Base-by-base conservation (phyloP, 1,284 basidiomycete genomes). In the Heterobasidion irregulare region DNA sequence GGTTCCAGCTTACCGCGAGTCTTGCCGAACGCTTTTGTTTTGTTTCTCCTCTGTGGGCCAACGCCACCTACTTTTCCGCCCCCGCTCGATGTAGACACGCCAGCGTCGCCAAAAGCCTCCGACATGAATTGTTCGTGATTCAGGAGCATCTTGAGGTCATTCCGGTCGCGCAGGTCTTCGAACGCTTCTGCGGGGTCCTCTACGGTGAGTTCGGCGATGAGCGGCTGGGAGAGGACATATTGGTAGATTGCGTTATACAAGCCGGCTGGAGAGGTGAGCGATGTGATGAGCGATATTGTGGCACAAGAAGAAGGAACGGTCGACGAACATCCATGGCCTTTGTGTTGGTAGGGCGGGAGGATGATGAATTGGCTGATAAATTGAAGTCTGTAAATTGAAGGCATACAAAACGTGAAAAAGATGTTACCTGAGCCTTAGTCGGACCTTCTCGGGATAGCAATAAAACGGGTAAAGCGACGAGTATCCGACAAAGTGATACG, bases 141-240 rank as follows among this genome's bases (percentile, higher is more conserved):
- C 18, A 92, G 74, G n/a, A 98, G 76, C 77, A 90, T 88, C 58
- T 81, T 76, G 32, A 99, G 78, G 68, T 99, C 97, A 64, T 91
- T 91, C 51, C 90, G 85, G 71, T 99, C 97, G 38, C 96, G 81
- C 54, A 99, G 77, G 65, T 97, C 93, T 67, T 97, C 94, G 65
- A 97, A 96, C 8, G 91, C 89, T 70, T 99, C 96, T 0, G 93
- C 93, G 0, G 96, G 96, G 68, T 99, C 96, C 73, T 99, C 96
- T 18, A 99, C 90, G 0, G 94, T 98, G 53, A 99, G 75, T 69
- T 99, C 96, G 9, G 87, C 84, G 36, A 98, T 84, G 47, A 80
- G 74, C 0, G 83, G 72, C 44, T 83, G 79, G 7, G 76, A 72
- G 41, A 92, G 71, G 52, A 91, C 79, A 66, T 90, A 81, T 64